phyloP scores from a whole-genome alignment of 2,329 filamentous ascomycete genomes.

The Aspergillus nomiae region DNA sequence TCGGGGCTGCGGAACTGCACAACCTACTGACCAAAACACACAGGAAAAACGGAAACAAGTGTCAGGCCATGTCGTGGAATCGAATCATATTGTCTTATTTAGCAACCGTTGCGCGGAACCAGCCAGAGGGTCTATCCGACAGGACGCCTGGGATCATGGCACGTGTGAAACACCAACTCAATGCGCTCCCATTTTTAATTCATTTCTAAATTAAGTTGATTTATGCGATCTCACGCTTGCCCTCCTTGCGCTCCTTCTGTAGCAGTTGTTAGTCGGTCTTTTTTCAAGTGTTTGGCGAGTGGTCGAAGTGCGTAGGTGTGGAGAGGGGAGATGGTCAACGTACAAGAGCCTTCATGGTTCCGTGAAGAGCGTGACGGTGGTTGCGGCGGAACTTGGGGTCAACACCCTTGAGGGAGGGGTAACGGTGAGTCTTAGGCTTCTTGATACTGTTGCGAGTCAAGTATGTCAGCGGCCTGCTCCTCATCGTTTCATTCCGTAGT shows the following conservation, averaged over 20 bases:
- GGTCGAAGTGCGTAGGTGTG: neutral
- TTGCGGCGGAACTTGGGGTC: conserved; percentile 99
- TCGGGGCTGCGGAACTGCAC: neutral
- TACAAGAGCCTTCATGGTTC: conserved; percentile 97
- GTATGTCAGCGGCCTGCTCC: conserved; percentile 25
- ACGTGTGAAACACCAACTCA: conserved; percentile 35
- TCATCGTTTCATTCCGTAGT: neutral
- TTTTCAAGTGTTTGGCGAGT: neutral
- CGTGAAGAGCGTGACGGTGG: conserved; percentile 99
- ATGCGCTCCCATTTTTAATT: conserved; percentile 33
- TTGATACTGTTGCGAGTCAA: conserved; percentile 74
- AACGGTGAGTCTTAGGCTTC: conserved; percentile 99
- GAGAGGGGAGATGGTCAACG: conserved; percentile 40
- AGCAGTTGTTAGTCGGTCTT: conserved; percentile 35
- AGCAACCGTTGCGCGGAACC: conserved; percentile 23
- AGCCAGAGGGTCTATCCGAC: conserved; percentile 18
- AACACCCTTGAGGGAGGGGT: conserved; percentile 97
- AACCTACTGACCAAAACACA: conserved; percentile 18
- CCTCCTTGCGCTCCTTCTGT: conserved; percentile 97
- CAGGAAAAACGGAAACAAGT: conserved; percentile 2
- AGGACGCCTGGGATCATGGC: conserved; percentile 34
- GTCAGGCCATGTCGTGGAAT: conserved; percentile 19
- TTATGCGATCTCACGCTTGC: conserved; percentile 87
- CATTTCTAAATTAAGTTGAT: conserved; percentile 33
- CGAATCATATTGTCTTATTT: conserved; percentile 28